These are phyloP conservation scores for Buddleja alternifolia DNA, from an alignment of 257 asterid genomes.

Conservation along the genomic window DNA sequence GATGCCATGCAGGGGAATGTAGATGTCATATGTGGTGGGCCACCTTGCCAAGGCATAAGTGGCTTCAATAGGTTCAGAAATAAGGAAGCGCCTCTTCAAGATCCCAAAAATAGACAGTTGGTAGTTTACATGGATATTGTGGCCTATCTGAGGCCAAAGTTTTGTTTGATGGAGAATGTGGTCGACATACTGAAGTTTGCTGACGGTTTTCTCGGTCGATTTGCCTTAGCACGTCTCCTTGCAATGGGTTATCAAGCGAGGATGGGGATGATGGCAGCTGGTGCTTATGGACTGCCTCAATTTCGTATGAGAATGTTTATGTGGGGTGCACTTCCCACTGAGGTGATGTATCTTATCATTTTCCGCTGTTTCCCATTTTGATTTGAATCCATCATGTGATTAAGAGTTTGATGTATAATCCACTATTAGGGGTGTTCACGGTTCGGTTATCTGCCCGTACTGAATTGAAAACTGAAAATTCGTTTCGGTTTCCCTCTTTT, in stretches of 20 bases:
- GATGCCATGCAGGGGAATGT: conserved; percentile 56
- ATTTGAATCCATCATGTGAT: not conserved
- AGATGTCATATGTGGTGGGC: conserved; percentile 92
- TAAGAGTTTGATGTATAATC: not conserved
- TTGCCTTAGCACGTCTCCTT: conserved; percentile 71
- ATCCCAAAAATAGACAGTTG: conserved; percentile 65
- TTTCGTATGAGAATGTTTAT: conserved; percentile 74
- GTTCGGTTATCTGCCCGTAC: too few species aligned
- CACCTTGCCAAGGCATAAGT: conserved; percentile 96
- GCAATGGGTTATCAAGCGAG: conserved; percentile 74
- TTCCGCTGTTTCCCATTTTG: too few species aligned
- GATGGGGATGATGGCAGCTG: conserved; percentile 88
- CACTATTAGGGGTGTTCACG: too few species aligned
- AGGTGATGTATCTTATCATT: conserved; percentile 44
- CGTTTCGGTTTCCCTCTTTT: too few species aligned
- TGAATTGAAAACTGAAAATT: too few species aligned
- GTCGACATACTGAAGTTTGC: conserved; percentile 75
- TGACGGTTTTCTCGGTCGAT: conserved; percentile 68
- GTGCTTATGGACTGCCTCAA: conserved; percentile 87
- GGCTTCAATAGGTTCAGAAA: conserved; percentile 79
- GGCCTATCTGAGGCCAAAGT: conserved; percentile 55
- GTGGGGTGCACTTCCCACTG: conserved; percentile 80
- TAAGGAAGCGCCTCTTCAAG: conserved; percentile 51
- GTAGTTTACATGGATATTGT: conserved; percentile 74
- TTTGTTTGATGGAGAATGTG: conserved; percentile 84